Evolutionary conservation across 164 flowering plant species (phyloP), one percentile per base, ranked within the genome.

Genomic region (Vitis riparia): DNA sequence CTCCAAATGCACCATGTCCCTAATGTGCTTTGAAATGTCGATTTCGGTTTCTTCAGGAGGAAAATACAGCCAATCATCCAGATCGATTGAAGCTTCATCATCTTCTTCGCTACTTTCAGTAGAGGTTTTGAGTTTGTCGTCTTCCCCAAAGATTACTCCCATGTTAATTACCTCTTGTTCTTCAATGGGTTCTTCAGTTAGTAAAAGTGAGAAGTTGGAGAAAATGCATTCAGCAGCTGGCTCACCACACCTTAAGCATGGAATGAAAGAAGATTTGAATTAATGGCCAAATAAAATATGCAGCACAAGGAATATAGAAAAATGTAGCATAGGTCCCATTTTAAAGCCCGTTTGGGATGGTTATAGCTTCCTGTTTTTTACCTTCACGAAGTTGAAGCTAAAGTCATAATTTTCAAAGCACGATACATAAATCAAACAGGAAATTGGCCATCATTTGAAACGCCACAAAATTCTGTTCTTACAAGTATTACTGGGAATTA

Each of bases 1-100:
- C 77, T 93, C 98, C 17, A 96, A 51, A 72, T 93, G 97, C 70
- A 96, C 78, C 74, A 85, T 17, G 82, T 96, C 99, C 66, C 99
- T 76, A 19, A 96, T 81, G 65, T 81, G 78, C 81, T 93, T 96
- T 12, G 99, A 91, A 32, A 95, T 93, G 70, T 93, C 98, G 9
- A 92, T 83, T 66, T 85, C 87, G 70, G 81, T 89, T 27, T 86
- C 83, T 73, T 84, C 90, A 3, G 79, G 69, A 56, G 97, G 99
- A 69, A 96, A 96, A 75, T 91, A 78, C 14, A 93, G 83, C 71
- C 81, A 71, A 76, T 96, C 97, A 37, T 96, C 99, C 74, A 76
- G 71, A 71, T 91, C 93, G 19, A 91, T 77, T 3, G 68, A 72
- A 49, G 73, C 73, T 0, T 88, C 95, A 51, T 86, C 88, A 47